Conservation (phyloP, 805 yeast species). For the Naumovozyma baii region DNA sequence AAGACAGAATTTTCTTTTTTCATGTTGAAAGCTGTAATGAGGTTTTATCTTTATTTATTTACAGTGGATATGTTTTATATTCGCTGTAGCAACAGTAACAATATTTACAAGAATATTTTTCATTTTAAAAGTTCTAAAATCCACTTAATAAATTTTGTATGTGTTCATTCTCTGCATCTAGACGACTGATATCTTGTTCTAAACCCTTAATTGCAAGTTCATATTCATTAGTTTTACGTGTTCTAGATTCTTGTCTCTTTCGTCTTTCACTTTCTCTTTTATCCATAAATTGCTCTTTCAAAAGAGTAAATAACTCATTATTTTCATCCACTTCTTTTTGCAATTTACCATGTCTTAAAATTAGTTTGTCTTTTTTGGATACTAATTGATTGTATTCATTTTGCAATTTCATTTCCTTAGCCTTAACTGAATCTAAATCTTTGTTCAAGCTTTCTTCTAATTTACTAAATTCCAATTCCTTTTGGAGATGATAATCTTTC, state of each 20-base stretch:
- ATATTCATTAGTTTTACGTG: conserved; percentile 22
- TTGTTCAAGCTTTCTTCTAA: conserved; percentile 14
- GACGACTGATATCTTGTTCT: conserved; percentile 28
- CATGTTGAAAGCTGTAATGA: too few species aligned
- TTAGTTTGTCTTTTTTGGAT: conserved; percentile 17
- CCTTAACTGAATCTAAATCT: conserved; percentile 2
- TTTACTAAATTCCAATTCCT: conserved; percentile 26
- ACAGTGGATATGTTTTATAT: neutral
- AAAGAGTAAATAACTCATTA: conserved; percentile 15
- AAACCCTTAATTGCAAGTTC: conserved; percentile 26
- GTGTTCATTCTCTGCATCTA: conserved; percentile 25
- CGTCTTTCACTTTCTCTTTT: conserved; percentile 17
- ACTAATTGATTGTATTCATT: conserved; percentile 18
- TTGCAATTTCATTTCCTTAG: conserved; percentile 9
- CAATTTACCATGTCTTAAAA: conserved; percentile 15
- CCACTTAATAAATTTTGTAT: conserved; percentile 3
- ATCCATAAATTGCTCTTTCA: conserved; percentile 15
- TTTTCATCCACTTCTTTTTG: conserved; percentile 21
- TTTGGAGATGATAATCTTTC: conserved; percentile 30
- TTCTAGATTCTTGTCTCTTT: conserved; percentile 17
- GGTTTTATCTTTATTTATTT: too few species aligned
- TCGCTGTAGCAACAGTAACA: too few species aligned
- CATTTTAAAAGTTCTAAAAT: neutral
- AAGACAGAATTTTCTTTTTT: too few species aligned
- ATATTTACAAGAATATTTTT: neutral